Evolutionary conservation across 2,329 filamentous ascomycete genomes (phyloP), one percentile per base, ranked within the genome.

Genomic region (Hirsutella rhossiliensis): DNA sequence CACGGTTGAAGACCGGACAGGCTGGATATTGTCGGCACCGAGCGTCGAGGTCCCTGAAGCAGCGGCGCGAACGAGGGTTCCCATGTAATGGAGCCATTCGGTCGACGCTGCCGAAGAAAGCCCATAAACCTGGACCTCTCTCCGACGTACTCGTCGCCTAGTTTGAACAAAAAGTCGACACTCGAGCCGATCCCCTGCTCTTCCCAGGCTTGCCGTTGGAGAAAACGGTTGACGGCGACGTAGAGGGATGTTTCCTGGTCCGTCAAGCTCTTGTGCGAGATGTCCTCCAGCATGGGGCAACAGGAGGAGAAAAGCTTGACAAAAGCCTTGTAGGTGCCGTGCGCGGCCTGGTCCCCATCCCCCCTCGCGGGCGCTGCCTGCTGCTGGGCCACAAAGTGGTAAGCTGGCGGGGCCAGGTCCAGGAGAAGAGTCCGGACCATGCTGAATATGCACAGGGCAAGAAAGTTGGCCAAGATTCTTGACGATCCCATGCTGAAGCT

Each of bases 371-470:
- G 20, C 7, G 15, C 28, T 11, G 34, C 15, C 29, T 44, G 41
- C 27, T 43, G 43, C 39, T 41, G 45, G n/a, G 32, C 38, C 9
- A 34, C 13, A n/a, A 13, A 20, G 13, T 36, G 28, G 11, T 31
- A 37, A 9, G 39, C n/a, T 18, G 30, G 50, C 30, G 28, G 31
- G 43, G 31, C 46, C 40, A 72, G 60, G 44, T 76, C 71, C 15
- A 69, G 60, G 5, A 78, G 58, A 2, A 79, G 63, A 1, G 73
- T 73, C 41, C 69, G 68, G 18, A 72, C 65, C 27, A 74, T 62
- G 53, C 73, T 78, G 52, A 79, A 76, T n/a, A 79, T 70, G 54
- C 75, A 77, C 17, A 79, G 56, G 12, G 75, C 70, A 41, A 74
- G 61, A 47, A 78, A 75, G 4, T 68, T 55, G 2, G 75, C 70